phyloP scores from a whole-genome alignment of 495 filamentous ascomycete species.

The Penicillium cosmopolitanum region DNA sequence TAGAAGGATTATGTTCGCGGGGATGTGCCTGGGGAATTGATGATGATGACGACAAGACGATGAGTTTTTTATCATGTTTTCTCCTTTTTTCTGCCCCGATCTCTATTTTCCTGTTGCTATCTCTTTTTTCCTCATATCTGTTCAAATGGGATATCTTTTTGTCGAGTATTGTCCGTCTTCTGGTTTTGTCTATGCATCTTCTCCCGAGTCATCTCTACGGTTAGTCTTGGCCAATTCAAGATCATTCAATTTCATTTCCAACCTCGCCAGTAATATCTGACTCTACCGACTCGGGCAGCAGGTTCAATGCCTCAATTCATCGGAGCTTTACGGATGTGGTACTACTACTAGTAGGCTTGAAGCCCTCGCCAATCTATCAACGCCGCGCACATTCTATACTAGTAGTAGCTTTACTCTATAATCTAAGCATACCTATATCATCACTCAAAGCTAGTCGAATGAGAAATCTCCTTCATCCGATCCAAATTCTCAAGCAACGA shows the following conservation, averaged over 20 bases:
- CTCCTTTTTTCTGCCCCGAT: conserved; percentile 1
- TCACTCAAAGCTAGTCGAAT: conserved; percentile 18
- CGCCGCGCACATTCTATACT: too few relatives aligned
- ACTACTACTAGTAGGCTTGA: too few relatives aligned
- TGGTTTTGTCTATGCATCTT: conserved; percentile 5
- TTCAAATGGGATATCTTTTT: conserved; percentile 25
- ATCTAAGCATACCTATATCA: background rate
- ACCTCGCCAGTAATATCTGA: too few relatives aligned
- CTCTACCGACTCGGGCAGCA: too few relatives aligned
- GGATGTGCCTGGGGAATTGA: conserved; percentile 15
- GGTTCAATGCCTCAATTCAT: too few relatives aligned
- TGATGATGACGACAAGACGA: conserved; percentile 19
- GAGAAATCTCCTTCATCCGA: conserved; percentile 21
- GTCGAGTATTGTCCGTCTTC: conserved; percentile 4
- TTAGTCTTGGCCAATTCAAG: conserved; percentile 2
- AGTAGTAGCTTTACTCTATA: background rate
- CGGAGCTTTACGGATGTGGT: too few relatives aligned
- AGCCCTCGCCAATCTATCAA: too few relatives aligned
- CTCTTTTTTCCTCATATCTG: background rate
- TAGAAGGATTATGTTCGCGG: background rate
- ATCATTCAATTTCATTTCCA: background rate
- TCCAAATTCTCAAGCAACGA: conserved; percentile 13
- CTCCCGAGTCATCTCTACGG: background rate
- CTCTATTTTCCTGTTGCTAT: conserved; percentile 7
- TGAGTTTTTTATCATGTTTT: conserved; percentile 18